Conservation (phyloP, 1,284 basidiomycete genomes). For the Hemileia vastatrix region DNA sequence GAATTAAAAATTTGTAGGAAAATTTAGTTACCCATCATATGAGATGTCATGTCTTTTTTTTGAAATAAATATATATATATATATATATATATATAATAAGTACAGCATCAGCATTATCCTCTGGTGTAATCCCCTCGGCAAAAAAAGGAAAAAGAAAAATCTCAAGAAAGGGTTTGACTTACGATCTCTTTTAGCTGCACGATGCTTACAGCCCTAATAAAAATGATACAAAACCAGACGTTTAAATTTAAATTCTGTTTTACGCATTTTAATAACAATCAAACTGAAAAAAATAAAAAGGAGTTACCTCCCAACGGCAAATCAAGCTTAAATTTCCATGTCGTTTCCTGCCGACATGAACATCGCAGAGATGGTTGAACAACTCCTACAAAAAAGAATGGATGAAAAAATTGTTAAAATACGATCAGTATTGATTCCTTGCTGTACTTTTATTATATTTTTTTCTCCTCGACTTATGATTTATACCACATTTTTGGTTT, state of each 20-base stretch:
- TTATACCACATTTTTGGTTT: too few relatives aligned
- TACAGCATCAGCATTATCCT: neutral
- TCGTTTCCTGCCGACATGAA: conserved; percentile 18
- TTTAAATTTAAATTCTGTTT: too few relatives aligned
- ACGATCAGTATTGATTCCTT: too few relatives aligned
- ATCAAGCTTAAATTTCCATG: conserved; percentile 21
- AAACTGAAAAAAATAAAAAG: neutral
- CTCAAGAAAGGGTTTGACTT: neutral
- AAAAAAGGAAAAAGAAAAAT: too few relatives aligned
- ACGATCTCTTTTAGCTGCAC: conserved; percentile 21
- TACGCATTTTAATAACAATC: neutral
- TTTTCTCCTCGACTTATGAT: too few relatives aligned
- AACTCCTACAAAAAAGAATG: conserved; percentile 7
- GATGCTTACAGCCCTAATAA: conserved; percentile 20
- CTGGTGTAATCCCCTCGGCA: neutral
- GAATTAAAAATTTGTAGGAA: too few relatives aligned
- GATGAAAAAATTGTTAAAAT: too few relatives aligned
- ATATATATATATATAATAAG: too few relatives aligned
- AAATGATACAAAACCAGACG: too few relatives aligned
- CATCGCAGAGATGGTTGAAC: conserved; percentile 22
- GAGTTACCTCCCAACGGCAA: conserved; percentile 17
- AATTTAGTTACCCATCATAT: conserved; percentile 25
- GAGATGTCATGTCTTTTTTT: conserved; percentile 24
- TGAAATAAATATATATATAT: too few relatives aligned
- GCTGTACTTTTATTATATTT: too few relatives aligned